Evolutionary conservation across 2,329 filamentous ascomycete species (phyloP), one percentile per base, ranked within the genome.

Genomic region (Zymoseptoria passerinii): DNA sequence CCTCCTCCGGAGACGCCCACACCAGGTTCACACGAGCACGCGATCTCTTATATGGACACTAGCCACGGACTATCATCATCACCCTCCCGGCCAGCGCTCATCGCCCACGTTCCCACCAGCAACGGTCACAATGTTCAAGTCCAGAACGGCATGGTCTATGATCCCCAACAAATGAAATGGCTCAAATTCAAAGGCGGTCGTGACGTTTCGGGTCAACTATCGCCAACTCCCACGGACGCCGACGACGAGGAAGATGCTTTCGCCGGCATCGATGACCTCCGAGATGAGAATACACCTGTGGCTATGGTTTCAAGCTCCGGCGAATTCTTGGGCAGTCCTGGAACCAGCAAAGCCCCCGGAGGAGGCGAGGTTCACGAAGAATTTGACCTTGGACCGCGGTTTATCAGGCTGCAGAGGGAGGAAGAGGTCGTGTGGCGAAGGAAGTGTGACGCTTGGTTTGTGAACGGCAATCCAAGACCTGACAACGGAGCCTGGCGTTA

Each of bases 71-170:
- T 66, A 61, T 68, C 67, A 19, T 63, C 66, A 29, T 78, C 75
- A 49, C 78, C 77, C 44, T 79, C 66, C 75, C 86, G 61, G 80
- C 78, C 90, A 8, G 91, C 92, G 5, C 81, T 99, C 18, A 99
- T 99, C 68, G 91, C 91, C 52, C 94, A 96, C 65, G 89, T 96
- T 54, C 64, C 68, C 49, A 66, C 66, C 64, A 89, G 88, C 56
- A 82, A 86, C 4, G 71, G 87, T 61, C 89, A 92, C 69, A 92
- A 90, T 61, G 88, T 96, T 13, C 92, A 96, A 74, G 88, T 96
- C 40, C 91, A 96, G 58, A 89, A 91, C n/a, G 90, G 91, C 66
- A 99, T 99, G 94, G 88, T 97, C 8, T 99, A 97, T 72, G 94
- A 99, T 70, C 94, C 94, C 3, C 87, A 90, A 62, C 90, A 90